Conservation (phyloP, 257 asterid genomes). For the Henckelia pumila region DNA sequence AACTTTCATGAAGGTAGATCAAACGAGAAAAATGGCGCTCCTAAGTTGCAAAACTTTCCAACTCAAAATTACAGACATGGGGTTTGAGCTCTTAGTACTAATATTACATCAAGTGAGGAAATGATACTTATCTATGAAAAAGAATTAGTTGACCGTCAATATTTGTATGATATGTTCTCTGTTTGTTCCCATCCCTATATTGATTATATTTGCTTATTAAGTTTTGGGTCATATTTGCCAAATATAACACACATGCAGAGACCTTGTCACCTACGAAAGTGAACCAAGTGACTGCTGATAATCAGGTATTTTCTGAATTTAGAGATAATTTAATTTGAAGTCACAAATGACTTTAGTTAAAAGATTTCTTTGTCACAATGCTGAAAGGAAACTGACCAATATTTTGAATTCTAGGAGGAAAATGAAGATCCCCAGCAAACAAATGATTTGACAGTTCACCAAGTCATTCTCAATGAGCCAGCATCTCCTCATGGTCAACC, state of each 20-base stretch:
- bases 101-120: neutral
- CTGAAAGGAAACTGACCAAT: neutral
- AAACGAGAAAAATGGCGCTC: neutral
- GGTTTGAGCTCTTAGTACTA: neutral
- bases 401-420: conserved; percentile 5
- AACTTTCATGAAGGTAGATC: conserved; percentile 1
- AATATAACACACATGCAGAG: neutral
- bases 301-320: neutral
- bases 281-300: neutral
- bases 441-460: too few species aligned
- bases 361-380: neutral
- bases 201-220: neutral
- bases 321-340: neutral
- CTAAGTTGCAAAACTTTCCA: neutral
- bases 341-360: neutral
- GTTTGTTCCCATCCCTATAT: neutral
- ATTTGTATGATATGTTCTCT: neutral
- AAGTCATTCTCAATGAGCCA: neutral
- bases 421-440: conserved; percentile 1
- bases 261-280: neutral
- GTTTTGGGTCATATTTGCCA: neutral
- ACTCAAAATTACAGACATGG: neutral
- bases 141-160: neutral
- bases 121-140: too few species aligned
- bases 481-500: neutral